Evolutionary conservation across 225 moss, liverwort and hornwort genomes (phyloP).

Genomic region (Rhytidiadelphus loreus): DNA sequence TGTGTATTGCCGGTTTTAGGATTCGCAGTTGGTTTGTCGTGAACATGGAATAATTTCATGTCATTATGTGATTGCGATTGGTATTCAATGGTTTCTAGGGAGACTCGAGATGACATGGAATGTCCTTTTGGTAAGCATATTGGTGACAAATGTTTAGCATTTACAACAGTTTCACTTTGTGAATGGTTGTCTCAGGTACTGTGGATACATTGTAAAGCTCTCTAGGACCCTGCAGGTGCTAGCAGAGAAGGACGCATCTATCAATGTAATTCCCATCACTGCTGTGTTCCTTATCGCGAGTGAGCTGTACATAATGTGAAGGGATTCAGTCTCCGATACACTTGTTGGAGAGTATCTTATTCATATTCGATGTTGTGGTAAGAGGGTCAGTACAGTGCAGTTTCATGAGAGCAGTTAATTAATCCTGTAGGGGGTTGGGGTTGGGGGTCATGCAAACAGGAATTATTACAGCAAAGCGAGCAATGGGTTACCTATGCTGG

Average conservation of each 20-base stretch:
- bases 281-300: neutral
- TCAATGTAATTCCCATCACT: slow-evolving; percentile 29
- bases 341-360: neutral
- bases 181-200: slow-evolving; percentile 41
- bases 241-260: slow-evolving; percentile 38
- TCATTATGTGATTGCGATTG: neutral
- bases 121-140: neutral
- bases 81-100: neutral
- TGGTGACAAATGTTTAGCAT: neutral
- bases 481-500: slow-evolving; percentile 54
- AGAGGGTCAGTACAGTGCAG: neutral
- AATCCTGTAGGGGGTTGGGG: neutral
- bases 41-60: neutral
- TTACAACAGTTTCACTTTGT: neutral
- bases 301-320: neutral
- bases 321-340: neutral
- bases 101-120: neutral
- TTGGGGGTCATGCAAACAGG: slow-evolving; percentile 33
- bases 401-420: neutral
- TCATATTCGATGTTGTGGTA: neutral
- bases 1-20: neutral
- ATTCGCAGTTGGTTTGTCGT: neutral
- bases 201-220: slow-evolving; percentile 66
- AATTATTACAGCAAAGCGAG: slow-evolving; percentile 28
- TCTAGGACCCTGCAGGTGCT: slow-evolving; percentile 51